Evolutionary conservation across 768 basidiomycete genomes (phyloP).

Genomic region (Mycena polygramma): DNA sequence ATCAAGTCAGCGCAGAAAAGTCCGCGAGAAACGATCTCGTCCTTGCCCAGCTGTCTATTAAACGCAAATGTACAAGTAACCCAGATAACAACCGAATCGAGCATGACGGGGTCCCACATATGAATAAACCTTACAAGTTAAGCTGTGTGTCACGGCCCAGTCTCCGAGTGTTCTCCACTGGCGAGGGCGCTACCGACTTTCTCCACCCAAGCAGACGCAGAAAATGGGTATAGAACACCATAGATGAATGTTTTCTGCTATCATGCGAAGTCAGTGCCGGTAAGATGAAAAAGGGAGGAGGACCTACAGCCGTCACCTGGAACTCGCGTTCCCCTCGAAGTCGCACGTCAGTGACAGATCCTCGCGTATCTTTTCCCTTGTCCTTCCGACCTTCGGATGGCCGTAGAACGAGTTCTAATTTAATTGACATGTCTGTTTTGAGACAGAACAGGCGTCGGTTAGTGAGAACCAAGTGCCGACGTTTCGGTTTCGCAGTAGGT

Average conservation of each 20-base stretch:
- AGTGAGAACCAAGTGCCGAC: conserved; percentile 69
- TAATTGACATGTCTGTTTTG: conserved; percentile 63
- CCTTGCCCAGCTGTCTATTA: no score
- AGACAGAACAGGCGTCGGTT: conserved; percentile 69
- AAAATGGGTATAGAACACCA: conserved; percentile 52
- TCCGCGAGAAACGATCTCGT: no score
- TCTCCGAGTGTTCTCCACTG: conserved; percentile 30
- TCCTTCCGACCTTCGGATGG: conserved; percentile 54
- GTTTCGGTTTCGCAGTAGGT: conserved; percentile 62
- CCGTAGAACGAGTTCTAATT: conserved; percentile 64
- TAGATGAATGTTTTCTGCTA: conserved; percentile 58
- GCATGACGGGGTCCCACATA: conserved; percentile 12
- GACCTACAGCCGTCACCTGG: conserved; percentile 69
- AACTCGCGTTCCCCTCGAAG: conserved; percentile 71
- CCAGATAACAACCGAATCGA: no score
- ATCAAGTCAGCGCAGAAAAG: no score
- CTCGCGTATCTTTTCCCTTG: conserved; percentile 61
- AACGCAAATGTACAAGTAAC: no score
- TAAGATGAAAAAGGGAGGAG: not conserved
- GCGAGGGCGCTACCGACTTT: conserved; percentile 23
- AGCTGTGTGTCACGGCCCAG: conserved; percentile 24
- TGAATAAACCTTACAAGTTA: conserved; percentile 29
- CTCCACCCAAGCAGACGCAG: conserved; percentile 31
- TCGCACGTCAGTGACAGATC: conserved; percentile 61
- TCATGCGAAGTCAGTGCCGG: not conserved